Evolutionary conservation across 805 yeast species (phyloP).

Genomic region (Starmerella sirachaensis): DNA sequence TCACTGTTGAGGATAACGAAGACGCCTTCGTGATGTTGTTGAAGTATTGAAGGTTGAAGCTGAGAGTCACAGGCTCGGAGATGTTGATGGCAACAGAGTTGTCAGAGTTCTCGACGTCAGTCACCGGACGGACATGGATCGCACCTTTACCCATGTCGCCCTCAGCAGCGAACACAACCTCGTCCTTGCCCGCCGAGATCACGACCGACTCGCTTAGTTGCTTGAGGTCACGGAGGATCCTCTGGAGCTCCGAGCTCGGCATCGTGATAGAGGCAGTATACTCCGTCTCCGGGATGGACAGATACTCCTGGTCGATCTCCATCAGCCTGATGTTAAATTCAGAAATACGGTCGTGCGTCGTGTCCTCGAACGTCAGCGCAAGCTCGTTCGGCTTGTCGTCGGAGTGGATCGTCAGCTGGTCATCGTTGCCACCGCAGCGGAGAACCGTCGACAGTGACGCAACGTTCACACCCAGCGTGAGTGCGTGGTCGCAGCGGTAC

Average conservation of each 20-base stretch:
- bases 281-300: constrained; percentile 87
- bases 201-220: constrained; percentile 78
- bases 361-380: constrained; percentile 77
- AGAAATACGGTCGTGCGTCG: constrained; percentile 77
- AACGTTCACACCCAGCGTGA: constrained; percentile 84
- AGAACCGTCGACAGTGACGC: constrained; percentile 78
- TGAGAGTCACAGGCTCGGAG: constrained; percentile 74
- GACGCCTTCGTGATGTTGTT: constrained; percentile 88
- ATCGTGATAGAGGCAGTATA: constrained; percentile 74
- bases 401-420: constrained; percentile 76
- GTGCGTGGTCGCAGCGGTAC: constrained; percentile 89
- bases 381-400: constrained; percentile 78
- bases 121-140: constrained; percentile 71
- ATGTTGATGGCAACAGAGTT: constrained; percentile 63
- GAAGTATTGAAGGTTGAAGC: constrained; percentile 85
- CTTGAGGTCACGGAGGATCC: constrained; percentile 76
- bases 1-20: constrained; percentile 59
- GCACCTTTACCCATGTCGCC: constrained; percentile 89
- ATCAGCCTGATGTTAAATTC: constrained; percentile 84
- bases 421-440: constrained; percentile 83
- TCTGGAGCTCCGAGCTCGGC: constrained; percentile 82
- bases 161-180: constrained; percentile 76
- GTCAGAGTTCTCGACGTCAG: constrained; percentile 66
- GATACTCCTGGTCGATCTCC: constrained; percentile 93
- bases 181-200: constrained; percentile 79